These are phyloP conservation scores for Russula sp. DNA, from an alignment of 768 basidiomycete genomes.

Conservation along the genomic window DNA sequence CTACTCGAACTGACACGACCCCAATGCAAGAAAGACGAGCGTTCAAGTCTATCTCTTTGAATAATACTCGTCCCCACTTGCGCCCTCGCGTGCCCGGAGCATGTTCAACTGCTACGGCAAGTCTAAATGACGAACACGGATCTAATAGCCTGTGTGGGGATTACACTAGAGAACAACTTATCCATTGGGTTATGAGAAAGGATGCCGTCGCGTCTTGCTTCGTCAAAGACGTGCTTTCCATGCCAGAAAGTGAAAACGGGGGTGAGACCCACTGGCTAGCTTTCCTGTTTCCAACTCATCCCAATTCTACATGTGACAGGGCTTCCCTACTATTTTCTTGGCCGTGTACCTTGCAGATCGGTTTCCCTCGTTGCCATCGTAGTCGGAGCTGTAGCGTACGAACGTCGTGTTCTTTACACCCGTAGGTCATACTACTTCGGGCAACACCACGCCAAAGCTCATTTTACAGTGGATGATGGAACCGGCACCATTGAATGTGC, in stretches of 20 bases:
- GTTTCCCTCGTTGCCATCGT: conserved; percentile 58
- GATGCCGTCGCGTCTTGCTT: conserved; percentile 15
- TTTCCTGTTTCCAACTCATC: neutral
- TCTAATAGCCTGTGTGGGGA: neutral
- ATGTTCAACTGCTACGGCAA: neutral
- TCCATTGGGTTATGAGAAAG: conserved; percentile 20
- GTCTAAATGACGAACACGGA: neutral
- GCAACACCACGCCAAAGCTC: conserved; percentile 2
- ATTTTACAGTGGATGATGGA: conserved; percentile 63
- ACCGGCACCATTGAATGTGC: conserved; percentile 67
- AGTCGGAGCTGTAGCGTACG: conserved; percentile 55
- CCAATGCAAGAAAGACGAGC: neutral
- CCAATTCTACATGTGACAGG: conserved; percentile 31
- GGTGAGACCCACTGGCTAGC: conserved; percentile 4
- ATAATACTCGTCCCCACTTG: neutral
- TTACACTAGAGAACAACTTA: conserved; percentile 7
- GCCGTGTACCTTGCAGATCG: conserved; percentile 61
- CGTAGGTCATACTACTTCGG: conserved; percentile 33
- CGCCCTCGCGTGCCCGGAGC: neutral
- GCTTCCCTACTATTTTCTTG: conserved; percentile 64
- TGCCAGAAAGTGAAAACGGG: conserved; percentile 16
- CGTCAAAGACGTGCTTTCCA: conserved; percentile 14
- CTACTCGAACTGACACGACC: conserved; percentile 10
- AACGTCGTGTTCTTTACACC: conserved; percentile 54
- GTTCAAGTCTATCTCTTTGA: neutral